Base-by-base conservation (phyloP, 345 rosid genomes). In the Clarkia xantiana region DNA sequence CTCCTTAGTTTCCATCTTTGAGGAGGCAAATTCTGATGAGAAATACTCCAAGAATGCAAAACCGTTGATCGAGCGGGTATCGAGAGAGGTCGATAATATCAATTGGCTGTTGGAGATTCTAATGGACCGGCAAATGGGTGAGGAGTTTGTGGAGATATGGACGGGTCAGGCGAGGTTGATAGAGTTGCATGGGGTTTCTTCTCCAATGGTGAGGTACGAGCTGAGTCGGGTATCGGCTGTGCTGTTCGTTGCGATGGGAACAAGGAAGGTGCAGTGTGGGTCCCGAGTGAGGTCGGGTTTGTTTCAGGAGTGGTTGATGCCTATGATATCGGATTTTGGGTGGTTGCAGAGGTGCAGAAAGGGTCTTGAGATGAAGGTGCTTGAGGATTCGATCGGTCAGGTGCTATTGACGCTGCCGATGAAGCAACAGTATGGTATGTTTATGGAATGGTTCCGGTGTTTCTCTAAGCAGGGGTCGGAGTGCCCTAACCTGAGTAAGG, bases 321-420 rank as follows among this genome's bases (percentile, higher is more conserved):
- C 98, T n/a, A 83, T 91, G 93, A 75, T 91, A n/a, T 59, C 62
- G 11, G 96, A 91, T 61, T 90, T 86, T 9, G 94, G 98, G 47
- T 86, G 96, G 98, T 67, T 91, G 48, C 89, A 79, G 63, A 77
- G 96, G 66, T 81, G 94, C 73, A 77, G 68, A 59, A 90, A 91
- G 44, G 93, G 98, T 54, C 63, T 83, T 36, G 86, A 91, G 70
- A 73, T 73, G 71, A 86, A 67, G 60, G 75, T 70, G 51, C 63
- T 91, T 59, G 96, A 86, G 61, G 96, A 86, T 70, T 91, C 89
- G 13, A 62, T 86, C 75, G 98, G 98, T 15, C 93, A 86, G 71
- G 71, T 84, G 11, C 85, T 86, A 14, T 73, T 86, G 16, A 83
- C 98, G 0, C 74, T 90, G 48, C 86, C 94, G 1, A 45, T 75